phyloP scores from a whole-genome alignment of 2,329 filamentous ascomycete species.

The Fusarium sp. region DNA sequence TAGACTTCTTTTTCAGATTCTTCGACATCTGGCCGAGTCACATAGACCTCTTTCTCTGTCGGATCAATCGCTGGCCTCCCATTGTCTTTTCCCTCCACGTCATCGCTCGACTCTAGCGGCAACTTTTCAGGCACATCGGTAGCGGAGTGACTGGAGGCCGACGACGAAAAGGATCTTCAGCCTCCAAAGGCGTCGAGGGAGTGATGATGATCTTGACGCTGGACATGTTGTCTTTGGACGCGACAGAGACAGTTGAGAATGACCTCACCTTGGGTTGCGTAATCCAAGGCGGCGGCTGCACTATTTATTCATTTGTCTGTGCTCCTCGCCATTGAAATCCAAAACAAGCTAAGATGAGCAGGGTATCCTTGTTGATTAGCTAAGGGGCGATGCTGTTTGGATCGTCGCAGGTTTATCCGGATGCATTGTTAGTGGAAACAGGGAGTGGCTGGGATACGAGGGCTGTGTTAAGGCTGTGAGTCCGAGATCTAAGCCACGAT shows the following conservation, averaged over 20 bases:
- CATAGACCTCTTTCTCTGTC: slow-evolving; percentile 25
- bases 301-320: neutral
- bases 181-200: slow-evolving; percentile 23
- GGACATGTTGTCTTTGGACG: neutral
- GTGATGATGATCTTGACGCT: slow-evolving; percentile 34
- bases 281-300: neutral
- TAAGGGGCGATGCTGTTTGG: slow-evolving; percentile 2
- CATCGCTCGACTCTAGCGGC: neutral
- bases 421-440: neutral
- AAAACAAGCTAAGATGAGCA: neutral
- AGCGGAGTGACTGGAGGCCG: slow-evolving; percentile 5
- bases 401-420: neutral
- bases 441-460: neutral
- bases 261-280: neutral
- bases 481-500: neutral
- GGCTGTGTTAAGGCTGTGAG: neutral
- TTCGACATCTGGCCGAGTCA: neutral
- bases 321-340: neutral
- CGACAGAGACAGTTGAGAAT: neutral
- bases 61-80: neutral
- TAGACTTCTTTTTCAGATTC: slow-evolving; percentile 22
- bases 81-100: neutral
- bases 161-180: neutral
- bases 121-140: slow-evolving; percentile 7
- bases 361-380: slow-evolving; percentile 26